Base-by-base conservation (phyloP, 108 stramenopile genomes). In the Cyclotella kingstonii region DNA sequence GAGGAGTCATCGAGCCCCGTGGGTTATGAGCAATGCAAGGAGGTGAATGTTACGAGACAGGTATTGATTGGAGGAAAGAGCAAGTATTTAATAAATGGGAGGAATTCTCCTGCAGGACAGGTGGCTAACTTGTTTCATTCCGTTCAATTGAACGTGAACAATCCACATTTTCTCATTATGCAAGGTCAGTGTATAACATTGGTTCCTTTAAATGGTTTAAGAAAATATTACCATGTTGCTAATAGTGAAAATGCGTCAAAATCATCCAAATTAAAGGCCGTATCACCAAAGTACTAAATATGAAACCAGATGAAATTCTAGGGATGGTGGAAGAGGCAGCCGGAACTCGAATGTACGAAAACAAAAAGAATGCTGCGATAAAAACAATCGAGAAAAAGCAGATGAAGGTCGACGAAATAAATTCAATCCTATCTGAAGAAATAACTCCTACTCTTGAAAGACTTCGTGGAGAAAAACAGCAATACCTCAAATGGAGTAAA, bases 291-390 rank as follows among this genome's bases (percentile, higher is more conserved):
- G 98, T 99, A 5, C 84, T 99, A 46, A 99, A 99, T 78, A 99
- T 99, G 98, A 98, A 98, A 65, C 97, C 98, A 9, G 65, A 86
- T 41, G 98, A 99, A 75, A 97, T 97, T 69, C 84, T 99, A 28
- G 94, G 96, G 34, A 99, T 99, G 98, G 94, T 99, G 26, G 98
- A 99, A 81, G 98, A 99, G 81, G 97, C 98, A 10, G 98, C 97
- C 0, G 98, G 98, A 7, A 99, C 98, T 19, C 89, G 98, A 40
- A 99, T 99, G 98, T 99, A 95, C 84, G 98, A 99, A 74, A 94
- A 86, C 23, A 98, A 98, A 61, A 89, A 96, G 73, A 81, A 84
- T 23, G 79, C 79, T 46, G 95, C 98, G n/a, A 72, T 96, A 59
- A 95, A 95, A 68, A 98, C 96, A 26, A 98, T 99, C 56, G 97